A percentile compares a stretch with the other conserved stretches of the same genome.
phyloP scores from a whole-genome alignment of 1,139 yeast species.

The Candida sanyaensis region DNA sequence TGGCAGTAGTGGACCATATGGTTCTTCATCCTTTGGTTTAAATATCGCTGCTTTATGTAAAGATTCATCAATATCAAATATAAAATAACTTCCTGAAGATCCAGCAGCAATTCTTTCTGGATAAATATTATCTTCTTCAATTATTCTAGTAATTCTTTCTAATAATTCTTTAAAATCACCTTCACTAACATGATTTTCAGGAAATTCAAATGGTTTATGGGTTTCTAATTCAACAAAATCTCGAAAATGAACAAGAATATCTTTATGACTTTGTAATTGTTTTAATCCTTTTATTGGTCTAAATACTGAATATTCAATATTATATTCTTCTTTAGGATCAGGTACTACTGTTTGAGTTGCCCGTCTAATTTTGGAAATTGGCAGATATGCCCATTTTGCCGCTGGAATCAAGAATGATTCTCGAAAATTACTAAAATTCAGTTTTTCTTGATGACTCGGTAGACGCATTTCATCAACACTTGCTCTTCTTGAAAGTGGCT shows the following conservation, averaged over 20 bases:
- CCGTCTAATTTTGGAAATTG: constrained; percentile 15
- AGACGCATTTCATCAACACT: constrained; percentile 11
- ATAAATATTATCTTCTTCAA: constrained; percentile 23
- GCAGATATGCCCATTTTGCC: constrained; percentile 28
- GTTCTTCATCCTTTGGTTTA: constrained; percentile 82
- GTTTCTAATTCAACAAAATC: constrained; percentile 12
- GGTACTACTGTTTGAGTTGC: neutral
- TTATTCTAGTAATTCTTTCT: constrained; percentile 21
- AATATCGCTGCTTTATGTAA: constrained; percentile 54
- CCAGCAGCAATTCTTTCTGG: constrained; percentile 66
- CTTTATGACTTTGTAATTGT: constrained; percentile 20
- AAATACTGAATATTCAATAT: constrained; percentile 30
- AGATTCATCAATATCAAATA: constrained; percentile 24
- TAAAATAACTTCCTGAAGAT: constrained; percentile 72
- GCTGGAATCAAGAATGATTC: constrained; percentile 29
- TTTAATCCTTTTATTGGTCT: constrained; percentile 20
- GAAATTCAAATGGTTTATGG: constrained; percentile 15
- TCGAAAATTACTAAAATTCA: constrained; percentile 21
- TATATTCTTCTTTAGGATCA: constrained; percentile 16
- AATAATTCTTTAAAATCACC: constrained; percentile 24
- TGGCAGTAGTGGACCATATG: constrained; percentile 77
- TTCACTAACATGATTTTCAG: constrained; percentile 23
- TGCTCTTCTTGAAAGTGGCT: constrained; percentile 14
- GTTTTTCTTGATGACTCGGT: constrained; percentile 4
- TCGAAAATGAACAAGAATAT: constrained; percentile 18